phyloP scores from a whole-genome alignment of 1,284 basidiomycete genomes.

The Pseudozyma flocculosa region DNA sequence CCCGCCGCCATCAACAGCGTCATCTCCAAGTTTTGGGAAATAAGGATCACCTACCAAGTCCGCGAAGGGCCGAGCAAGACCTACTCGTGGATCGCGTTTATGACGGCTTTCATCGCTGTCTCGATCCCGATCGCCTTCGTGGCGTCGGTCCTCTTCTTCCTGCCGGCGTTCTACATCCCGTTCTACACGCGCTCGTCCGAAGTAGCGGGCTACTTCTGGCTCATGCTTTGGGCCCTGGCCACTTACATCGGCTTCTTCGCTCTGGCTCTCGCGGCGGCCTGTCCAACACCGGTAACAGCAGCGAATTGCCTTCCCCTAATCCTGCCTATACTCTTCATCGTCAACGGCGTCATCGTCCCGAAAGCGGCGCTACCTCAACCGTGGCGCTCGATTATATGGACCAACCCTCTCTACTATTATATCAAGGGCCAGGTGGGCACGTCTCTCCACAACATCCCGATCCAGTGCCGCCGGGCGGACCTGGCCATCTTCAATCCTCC shows the following conservation, averaged over 20 bases:
- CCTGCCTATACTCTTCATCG: constrained; percentile 58
- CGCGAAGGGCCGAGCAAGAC: constrained; percentile 42
- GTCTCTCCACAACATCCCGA: constrained; percentile 40
- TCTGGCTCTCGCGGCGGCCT: constrained; percentile 47
- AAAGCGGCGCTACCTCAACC: constrained; percentile 36
- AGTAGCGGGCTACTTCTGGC: constrained; percentile 47
- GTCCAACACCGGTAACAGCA: constrained; percentile 49
- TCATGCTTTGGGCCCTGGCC: constrained; percentile 42
- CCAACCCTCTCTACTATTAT: constrained; percentile 50
- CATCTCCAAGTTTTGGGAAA: constrained; percentile 45
- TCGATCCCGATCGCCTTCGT: constrained; percentile 45
- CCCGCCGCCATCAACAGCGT: constrained; percentile 44
- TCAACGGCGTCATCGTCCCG: constrained; percentile 54
- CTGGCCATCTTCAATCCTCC: constrained; percentile 43
- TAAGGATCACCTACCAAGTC: constrained; percentile 40
- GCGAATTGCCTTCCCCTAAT: constrained; percentile 54
- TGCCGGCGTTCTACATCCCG: constrained; percentile 50
- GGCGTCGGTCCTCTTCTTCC: constrained; percentile 51
- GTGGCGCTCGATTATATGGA: constrained; percentile 42
- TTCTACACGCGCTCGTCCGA: constrained; percentile 31
- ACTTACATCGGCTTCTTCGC: constrained; percentile 50
- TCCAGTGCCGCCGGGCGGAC: constrained; percentile 39
- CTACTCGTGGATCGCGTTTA: constrained; percentile 41
- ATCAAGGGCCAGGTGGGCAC: constrained; percentile 45
- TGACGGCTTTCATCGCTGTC: constrained; percentile 37